Percentiles rank a stretch among this genome's conserved stretches.
phyloP scores from a whole-genome alignment of 164 flowering plant species.

The Aristolochia californica region DNA sequence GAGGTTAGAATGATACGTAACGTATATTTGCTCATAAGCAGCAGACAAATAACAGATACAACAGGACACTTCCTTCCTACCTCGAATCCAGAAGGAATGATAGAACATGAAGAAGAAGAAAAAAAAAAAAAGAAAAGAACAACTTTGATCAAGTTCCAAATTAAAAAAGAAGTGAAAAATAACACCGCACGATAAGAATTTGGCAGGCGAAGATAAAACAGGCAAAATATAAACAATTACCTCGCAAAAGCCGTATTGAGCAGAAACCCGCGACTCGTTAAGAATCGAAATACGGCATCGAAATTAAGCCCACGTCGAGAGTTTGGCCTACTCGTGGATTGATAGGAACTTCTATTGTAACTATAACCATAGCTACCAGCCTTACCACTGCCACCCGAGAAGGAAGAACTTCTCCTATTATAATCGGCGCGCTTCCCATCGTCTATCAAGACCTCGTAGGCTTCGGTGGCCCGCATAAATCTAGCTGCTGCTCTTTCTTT shows the following conservation, averaged over 20 bases:
- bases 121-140: no score
- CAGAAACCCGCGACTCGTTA: conserved; percentile 45
- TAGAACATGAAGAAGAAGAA: no score
- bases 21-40: no score
- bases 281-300: conserved; percentile 24
- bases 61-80: no score
- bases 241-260: conserved; percentile 55
- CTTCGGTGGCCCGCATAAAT: conserved; percentile 78
- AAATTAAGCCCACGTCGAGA: conserved; percentile 13
- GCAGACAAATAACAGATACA: no score
- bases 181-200: no score
- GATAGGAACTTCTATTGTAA: conserved; percentile 5
- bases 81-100: no score
- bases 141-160: no score
- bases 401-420: conserved; percentile 12
- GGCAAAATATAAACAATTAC: conserved; percentile 16
- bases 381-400: conserved; percentile 1
- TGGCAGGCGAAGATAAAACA: no score
- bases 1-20: no score
- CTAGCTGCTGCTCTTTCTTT: conserved; percentile 33
- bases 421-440: conserved; percentile 64
- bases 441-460: conserved; percentile 66
- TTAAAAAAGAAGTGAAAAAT: no score
- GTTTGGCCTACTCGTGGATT: conserved; percentile 6
- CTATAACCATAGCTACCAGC: conserved; percentile 8